Evolutionary conservation across 768 basidiomycete genomes (phyloP), one percentile per base, ranked within the genome.

Genomic region (Kwoniella bestiolae): DNA sequence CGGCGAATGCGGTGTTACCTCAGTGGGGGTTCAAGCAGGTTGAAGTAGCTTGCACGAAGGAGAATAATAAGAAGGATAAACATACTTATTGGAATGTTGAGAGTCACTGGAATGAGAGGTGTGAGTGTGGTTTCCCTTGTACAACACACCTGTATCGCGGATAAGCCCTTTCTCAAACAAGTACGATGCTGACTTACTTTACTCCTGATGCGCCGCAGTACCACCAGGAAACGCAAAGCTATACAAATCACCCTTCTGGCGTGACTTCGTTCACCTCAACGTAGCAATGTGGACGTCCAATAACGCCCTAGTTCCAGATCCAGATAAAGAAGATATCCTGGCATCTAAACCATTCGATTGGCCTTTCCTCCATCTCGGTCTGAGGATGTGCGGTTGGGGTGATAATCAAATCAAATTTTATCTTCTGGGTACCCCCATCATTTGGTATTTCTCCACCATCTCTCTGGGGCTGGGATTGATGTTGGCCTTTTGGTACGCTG

Each of bases 251-350:
- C 90, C 95, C 0, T 99, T 99, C 86, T 83, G 95, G 50, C 89
- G 91, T 56, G 95, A 99, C 83, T 99, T 99, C 82, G 94, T 92
- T 89, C 95, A 99, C 79, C 87, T 99, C 62, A 99, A 99, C 76
- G 92, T 99, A 26, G 96, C 94, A 7, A 99, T 99, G 96, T 94
- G 94, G 92, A 96, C 95, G 0, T 97, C 96, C 4, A 99, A 99
- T 84, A 99, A 99, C 77, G 95, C 96, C 0, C 89, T 99, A 60
- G 81, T 98, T 44, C 96, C 96, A 1, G 94, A 99, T 75, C 93
- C 95, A 0, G 96, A 99, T 84, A 98, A 98, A 82, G 92, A 95
- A 73, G 96, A 99, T 79, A 92, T 97, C 77, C 87, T 99, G 56
- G 96, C 95, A 0, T 95, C 93, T 34, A 87, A 86, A 72, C 94